Conservation (phyloP, 352 stramenopile genomes). For the Stramenopiles sp. region DNA sequence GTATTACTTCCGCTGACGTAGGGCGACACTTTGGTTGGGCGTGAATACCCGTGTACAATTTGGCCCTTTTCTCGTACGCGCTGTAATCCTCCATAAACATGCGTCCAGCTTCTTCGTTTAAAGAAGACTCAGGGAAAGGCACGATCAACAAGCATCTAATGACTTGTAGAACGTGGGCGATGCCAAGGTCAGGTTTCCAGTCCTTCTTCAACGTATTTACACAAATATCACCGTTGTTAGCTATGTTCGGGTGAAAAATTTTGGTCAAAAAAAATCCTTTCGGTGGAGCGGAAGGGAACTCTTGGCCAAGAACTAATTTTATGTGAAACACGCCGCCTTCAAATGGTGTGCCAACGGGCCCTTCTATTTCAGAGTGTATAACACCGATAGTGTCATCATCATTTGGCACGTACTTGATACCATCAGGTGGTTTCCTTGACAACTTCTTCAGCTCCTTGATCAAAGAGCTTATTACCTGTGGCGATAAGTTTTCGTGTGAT, state of each 20-base stretch:
- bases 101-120: conserved; percentile 96
- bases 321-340: conserved; percentile 81
- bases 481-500: conserved; percentile 50
- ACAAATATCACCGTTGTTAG: conserved; percentile 88
- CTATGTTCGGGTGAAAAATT: conserved; percentile 99
- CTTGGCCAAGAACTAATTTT: conserved; percentile 71
- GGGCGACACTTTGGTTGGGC: conserved; percentile 25
- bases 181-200: conserved; percentile 75
- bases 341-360: conserved; percentile 90
- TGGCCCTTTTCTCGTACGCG: conserved; percentile 70
- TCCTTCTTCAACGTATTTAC: conserved; percentile 99
- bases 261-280: conserved; percentile 92
- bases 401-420: conserved; percentile 70
- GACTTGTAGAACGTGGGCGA: conserved; percentile 88
- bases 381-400: conserved; percentile 65
- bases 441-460: conserved; percentile 72
- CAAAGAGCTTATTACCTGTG: conserved; percentile 70
- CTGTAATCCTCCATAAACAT: conserved; percentile 98
- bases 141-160: conserved; percentile 97
- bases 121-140: conserved; percentile 90
- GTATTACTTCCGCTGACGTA: not conserved
- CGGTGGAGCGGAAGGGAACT: conserved; percentile 54
- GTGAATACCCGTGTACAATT: conserved; percentile 69
- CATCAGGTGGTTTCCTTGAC: conserved; percentile 58
- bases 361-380: conserved; percentile 84